Conservation (phyloP, 2,329 filamentous ascomycete genomes). For the Aspergillus niger region DNA sequence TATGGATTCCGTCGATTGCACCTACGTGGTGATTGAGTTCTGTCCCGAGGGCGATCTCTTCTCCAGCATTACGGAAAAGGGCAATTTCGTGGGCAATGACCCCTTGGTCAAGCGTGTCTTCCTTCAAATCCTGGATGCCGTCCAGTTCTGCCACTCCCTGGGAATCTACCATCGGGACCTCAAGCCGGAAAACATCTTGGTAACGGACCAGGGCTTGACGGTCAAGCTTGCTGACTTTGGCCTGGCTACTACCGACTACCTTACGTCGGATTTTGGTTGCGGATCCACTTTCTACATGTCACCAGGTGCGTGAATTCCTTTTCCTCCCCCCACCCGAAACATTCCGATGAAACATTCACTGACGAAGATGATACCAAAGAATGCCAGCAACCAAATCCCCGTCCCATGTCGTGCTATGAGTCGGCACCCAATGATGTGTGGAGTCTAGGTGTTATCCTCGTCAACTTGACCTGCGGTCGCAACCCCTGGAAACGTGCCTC, state of each 20-base stretch:
- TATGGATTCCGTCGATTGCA: slow-evolving; percentile 87
- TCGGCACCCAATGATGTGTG: slow-evolving; percentile 96
- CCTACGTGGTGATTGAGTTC: slow-evolving; percentile 94
- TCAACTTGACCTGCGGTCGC: slow-evolving; percentile 95
- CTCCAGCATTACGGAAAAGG: slow-evolving; percentile 93
- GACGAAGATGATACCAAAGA: slow-evolving; percentile 57
- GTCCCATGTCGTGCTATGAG: slow-evolving; percentile 74
- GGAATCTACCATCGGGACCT: slow-evolving; percentile 97
- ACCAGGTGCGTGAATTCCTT: slow-evolving; percentile 70
- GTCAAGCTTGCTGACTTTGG: slow-evolving; percentile 98
- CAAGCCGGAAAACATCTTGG: slow-evolving; percentile 97
- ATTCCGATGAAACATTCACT: slow-evolving; percentile 3
- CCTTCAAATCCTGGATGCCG: slow-evolving; percentile 93
- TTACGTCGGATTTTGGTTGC: slow-evolving; percentile 93
- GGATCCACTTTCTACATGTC: slow-evolving; percentile 99
- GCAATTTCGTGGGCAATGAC: slow-evolving; percentile 92
- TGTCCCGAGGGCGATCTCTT: slow-evolving; percentile 97
- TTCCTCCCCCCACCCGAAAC: slow-evolving; percentile 15
- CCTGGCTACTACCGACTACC: slow-evolving; percentile 79
- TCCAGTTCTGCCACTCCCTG: slow-evolving; percentile 88
- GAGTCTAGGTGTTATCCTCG: slow-evolving; percentile 96
- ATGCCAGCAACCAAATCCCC: slow-evolving; percentile 77
- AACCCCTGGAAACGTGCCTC: slow-evolving; percentile 99
- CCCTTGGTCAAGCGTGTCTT: slow-evolving; percentile 82
- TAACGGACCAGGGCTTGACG: slow-evolving; percentile 82